Evolutionary conservation across 495 filamentous ascomycete genomes (phyloP), one percentile per base, ranked within the genome.

Genomic region (Cercophora samala): DNA sequence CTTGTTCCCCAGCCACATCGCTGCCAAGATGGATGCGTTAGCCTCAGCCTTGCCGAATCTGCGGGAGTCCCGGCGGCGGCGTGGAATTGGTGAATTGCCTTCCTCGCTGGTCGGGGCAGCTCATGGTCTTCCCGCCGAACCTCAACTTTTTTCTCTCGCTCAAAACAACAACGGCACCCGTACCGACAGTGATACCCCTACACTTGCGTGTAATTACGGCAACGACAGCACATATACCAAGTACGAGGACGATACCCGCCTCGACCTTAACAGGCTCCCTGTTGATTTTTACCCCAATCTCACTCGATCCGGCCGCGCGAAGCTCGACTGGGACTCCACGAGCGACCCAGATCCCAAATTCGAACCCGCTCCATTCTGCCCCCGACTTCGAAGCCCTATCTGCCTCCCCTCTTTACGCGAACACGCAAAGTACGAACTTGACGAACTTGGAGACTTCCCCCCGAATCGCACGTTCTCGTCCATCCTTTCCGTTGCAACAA

Each of bases 401-500:
- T 3, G 15, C 6, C 11, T 46, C 5, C 26, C 26, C 8, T 29
- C 26, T 29, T 6, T 8, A 29, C 26, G 4, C 5, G 37, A 46
- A 1, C 37, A 13, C 37, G 37, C 5, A 9, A 9, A 46, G 5
- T 13, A 11, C 37, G 15, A 17, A 46, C 15, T 46, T 17, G 15
- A 46, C 37, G 37, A 46, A 9, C 37, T 17, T 46, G n/a, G 54
- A 54, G 0, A 0, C n/a, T 54, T 54, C 15, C 22, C 54, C 54
- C 54, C 54, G 17, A 18, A 8, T 18, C 19, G 55, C 37, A 17
- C 37, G 11, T 17, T 17, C 15, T 11, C 37, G 13, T 17, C 37
- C 37, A 46, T 46, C 29, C 29, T 32, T 46, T 1, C 6, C 37
- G 24, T 37, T 24, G 42, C 11, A 61, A 67, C 5, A 60, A 74